Percentiles rank a stretch among this genome's conserved stretches.
Evolutionary conservation across 352 stramenopile genomes (phyloP).

Genomic region (Globisporangium uncinulatum): DNA sequence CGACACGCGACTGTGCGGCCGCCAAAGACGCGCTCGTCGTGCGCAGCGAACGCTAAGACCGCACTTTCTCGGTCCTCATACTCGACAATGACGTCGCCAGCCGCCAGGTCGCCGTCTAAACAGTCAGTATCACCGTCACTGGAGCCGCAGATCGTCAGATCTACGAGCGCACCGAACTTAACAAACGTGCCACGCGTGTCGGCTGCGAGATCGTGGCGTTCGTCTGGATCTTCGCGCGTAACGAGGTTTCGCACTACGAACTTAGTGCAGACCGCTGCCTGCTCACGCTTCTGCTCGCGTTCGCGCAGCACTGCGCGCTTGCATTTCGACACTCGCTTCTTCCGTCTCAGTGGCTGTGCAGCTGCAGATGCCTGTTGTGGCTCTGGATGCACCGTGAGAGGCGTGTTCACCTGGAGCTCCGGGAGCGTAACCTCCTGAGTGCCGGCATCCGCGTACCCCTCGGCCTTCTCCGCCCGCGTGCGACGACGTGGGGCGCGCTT

Average conservation of each 20-base stretch:
- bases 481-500: constrained; percentile 8
- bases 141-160: constrained; percentile 14
- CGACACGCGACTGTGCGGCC: constrained; percentile 4
- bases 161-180: constrained; percentile 16
- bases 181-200: constrained; percentile 34
- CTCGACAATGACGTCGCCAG: constrained; percentile 11
- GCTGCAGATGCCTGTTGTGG: background rate
- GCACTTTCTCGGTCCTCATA: constrained; percentile 1
- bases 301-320: constrained; percentile 19
- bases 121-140: background rate
- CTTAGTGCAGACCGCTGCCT: background rate
- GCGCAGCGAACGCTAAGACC: constrained; percentile 3
- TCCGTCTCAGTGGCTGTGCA: constrained; percentile 2
- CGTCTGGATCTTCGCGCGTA: constrained; percentile 36
- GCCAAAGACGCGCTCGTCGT: constrained; percentile 6
- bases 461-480: background rate
- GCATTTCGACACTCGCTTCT: constrained; percentile 29
- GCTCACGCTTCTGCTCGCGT: constrained; percentile 1
- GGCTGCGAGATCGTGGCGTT: constrained; percentile 32
- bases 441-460: background rate
- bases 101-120: background rate
- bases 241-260: constrained; percentile 34
- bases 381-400: background rate
- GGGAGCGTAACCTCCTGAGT: background rate
- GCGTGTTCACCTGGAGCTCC: too few relatives aligned